Conservation (phyloP, 805 yeast species). For the Danielozyma ontarioensis region DNA sequence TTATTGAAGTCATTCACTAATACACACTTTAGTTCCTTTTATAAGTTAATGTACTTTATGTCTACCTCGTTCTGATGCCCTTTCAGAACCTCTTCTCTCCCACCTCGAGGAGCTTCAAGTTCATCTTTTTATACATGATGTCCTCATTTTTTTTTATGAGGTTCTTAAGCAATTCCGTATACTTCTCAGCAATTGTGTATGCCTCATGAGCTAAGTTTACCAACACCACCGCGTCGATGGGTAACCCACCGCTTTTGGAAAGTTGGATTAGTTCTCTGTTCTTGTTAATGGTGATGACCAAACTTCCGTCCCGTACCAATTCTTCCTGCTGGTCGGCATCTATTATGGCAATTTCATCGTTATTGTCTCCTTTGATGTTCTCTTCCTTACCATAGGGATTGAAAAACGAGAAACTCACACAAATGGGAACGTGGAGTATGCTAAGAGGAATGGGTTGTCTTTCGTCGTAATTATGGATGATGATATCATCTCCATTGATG, state of each 20-base stretch:
- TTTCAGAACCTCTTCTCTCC: too few species aligned
- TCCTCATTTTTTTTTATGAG: slow-evolving; percentile 52
- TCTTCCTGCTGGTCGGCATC: slow-evolving; percentile 83
- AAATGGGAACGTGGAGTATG: slow-evolving; percentile 82
- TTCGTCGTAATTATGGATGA: slow-evolving; percentile 68
- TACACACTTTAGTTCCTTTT: too few species aligned
- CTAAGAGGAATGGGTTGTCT: slow-evolving; percentile 85
- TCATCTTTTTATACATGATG: slow-evolving; percentile 34
- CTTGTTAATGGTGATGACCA: slow-evolving; percentile 83
- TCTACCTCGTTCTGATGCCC: neutral
- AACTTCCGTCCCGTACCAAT: slow-evolving; percentile 63
- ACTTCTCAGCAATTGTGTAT: slow-evolving; percentile 50
- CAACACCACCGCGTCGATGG: slow-evolving; percentile 66
- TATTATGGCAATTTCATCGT: slow-evolving; percentile 55
- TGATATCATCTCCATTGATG: slow-evolving; percentile 57
- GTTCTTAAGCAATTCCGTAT: slow-evolving; percentile 60
- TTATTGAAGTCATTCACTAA: neutral
- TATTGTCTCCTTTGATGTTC: slow-evolving; percentile 63
- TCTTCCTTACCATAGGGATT: slow-evolving; percentile 61
- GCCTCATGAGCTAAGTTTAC: slow-evolving; percentile 69
- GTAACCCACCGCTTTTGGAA: slow-evolving; percentile 84
- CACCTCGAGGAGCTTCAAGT: slow-evolving; percentile 30
- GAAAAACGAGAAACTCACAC: slow-evolving; percentile 84
- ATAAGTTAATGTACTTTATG: neutral
- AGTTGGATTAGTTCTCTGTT: slow-evolving; percentile 90